Evolutionary conservation across 371 early-diverging fungal species (phyloP).

Genomic region (Circinella minor): DNA sequence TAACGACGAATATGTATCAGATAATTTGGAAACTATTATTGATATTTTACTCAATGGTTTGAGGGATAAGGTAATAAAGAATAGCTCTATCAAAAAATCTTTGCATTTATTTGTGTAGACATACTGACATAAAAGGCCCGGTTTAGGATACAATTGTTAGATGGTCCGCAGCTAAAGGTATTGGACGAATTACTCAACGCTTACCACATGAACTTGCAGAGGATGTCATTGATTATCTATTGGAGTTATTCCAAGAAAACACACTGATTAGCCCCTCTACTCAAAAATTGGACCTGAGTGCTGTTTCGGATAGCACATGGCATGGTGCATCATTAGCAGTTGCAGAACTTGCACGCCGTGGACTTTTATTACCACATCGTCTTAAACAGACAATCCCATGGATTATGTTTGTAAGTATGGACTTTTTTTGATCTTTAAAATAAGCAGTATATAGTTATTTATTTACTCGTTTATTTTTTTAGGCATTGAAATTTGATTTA

Average conservation of each 20-base stretch:
- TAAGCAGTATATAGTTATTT: neutral
- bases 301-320: slow-evolving; percentile 91
- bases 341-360: slow-evolving; percentile 91
- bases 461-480: neutral
- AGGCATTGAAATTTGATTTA: slow-evolving; percentile 87
- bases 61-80: slow-evolving; percentile 67
- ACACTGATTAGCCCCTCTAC: slow-evolving; percentile 38
- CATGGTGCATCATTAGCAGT: slow-evolving; percentile 94
- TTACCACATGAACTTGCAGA: slow-evolving; percentile 80
- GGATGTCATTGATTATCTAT: slow-evolving; percentile 79
- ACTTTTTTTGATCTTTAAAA: too few species aligned
- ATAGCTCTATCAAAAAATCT: too few species aligned
- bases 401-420: slow-evolving; percentile 58
- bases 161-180: slow-evolving; percentile 96
- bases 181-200: slow-evolving; percentile 86
- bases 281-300: slow-evolving; percentile 68
- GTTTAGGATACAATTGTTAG: slow-evolving; percentile 90
- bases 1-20: slow-evolving; percentile 67
- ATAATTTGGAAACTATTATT: slow-evolving; percentile 75
- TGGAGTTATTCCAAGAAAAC: slow-evolving; percentile 78
- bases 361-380: slow-evolving; percentile 75
- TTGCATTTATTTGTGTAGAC: too few species aligned
- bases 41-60: slow-evolving; percentile 83
- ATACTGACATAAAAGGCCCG: neutral
- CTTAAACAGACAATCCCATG: slow-evolving; percentile 77